A percentile compares a stretch with the other conserved stretches of the same genome.
These are phyloP conservation scores for Ascocoryne sarcoides DNA, from an alignment of 2,329 filamentous ascomycete genomes.

Conservation along the genomic window DNA sequence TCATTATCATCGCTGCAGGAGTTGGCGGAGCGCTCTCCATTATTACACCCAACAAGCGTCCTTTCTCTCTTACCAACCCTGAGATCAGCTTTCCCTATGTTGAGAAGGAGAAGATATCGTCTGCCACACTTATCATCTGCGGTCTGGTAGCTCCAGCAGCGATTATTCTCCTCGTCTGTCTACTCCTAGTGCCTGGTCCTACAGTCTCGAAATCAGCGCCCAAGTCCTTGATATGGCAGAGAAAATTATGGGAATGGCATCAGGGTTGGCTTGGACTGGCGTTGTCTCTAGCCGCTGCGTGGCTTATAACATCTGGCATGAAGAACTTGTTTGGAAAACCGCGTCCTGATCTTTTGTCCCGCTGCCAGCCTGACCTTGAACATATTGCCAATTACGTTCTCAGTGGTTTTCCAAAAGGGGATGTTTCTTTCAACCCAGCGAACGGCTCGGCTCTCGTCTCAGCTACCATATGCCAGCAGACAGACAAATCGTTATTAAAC, in stretches of 20 bases:
- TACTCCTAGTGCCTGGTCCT: constrained; percentile 64
- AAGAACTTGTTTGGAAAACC: constrained; percentile 66
- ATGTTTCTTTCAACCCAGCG: constrained; percentile 34
- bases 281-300: constrained; percentile 61
- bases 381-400: constrained; percentile 53
- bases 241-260: constrained; percentile 88
- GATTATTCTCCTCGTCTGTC: constrained; percentile 58
- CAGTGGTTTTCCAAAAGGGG: constrained; percentile 44
- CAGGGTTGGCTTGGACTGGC: constrained; percentile 75
- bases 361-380: constrained; percentile 67
- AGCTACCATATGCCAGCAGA: constrained; percentile 66
- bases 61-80: constrained; percentile 65
- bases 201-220: constrained; percentile 56
- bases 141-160: constrained; percentile 54
- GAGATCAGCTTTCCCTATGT: constrained; percentile 70
- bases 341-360: constrained; percentile 53
- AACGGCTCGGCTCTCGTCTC: constrained; percentile 39
- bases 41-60: constrained; percentile 56
- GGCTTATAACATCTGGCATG: constrained; percentile 76
- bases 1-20: constrained; percentile 50
- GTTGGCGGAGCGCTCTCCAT: constrained; percentile 51
- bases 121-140: constrained; percentile 55
- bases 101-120: constrained; percentile 62
- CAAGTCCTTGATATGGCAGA: constrained; percentile 58
- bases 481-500: constrained; percentile 50